Percentiles rank a stretch among this genome's conserved stretches.
Conservation (phyloP, 495 filamentous ascomycete species). For the Penicillium pulvis region DNA sequence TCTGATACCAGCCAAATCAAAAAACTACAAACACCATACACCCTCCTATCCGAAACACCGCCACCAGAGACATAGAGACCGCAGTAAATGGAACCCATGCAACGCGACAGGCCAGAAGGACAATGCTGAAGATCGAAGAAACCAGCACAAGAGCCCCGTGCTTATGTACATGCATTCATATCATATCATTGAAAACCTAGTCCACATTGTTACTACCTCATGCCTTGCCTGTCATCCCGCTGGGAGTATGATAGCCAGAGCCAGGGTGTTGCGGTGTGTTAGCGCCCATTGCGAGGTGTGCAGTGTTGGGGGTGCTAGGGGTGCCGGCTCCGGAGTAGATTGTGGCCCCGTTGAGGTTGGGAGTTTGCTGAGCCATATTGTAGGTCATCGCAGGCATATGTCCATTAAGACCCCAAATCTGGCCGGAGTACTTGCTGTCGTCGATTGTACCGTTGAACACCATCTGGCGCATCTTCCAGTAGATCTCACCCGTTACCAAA, state of each 20-base stretch:
- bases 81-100: slow-evolving; percentile 19
- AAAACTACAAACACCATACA: slow-evolving; percentile 24
- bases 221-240: slow-evolving; percentile 50
- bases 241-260: slow-evolving; percentile 63
- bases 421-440: slow-evolving; percentile 72
- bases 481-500: slow-evolving; percentile 88
- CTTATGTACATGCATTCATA: slow-evolving; percentile 38
- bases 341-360: slow-evolving; percentile 59
- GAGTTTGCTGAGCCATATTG: slow-evolving; percentile 49
- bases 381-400: slow-evolving; percentile 52
- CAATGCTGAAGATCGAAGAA: slow-evolving; percentile 32
- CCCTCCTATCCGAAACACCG: slow-evolving; percentile 26
- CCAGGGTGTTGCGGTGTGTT: slow-evolving; percentile 60
- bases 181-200: slow-evolving; percentile 23
- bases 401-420: slow-evolving; percentile 86
- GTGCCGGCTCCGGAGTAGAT: slow-evolving; percentile 59
- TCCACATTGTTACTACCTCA: slow-evolving; percentile 24
- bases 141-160: slow-evolving; percentile 28
- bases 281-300: slow-evolving; percentile 52
- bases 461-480: slow-evolving; percentile 81
- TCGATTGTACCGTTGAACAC: slow-evolving; percentile 83
- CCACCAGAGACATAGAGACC: slow-evolving; percentile 20
- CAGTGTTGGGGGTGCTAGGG: slow-evolving; percentile 71
- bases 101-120: slow-evolving; percentile 26
- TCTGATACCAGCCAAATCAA: slow-evolving; percentile 23